Conservation (phyloP, 805 yeast genomes). For the Starmerella apis region DNA sequence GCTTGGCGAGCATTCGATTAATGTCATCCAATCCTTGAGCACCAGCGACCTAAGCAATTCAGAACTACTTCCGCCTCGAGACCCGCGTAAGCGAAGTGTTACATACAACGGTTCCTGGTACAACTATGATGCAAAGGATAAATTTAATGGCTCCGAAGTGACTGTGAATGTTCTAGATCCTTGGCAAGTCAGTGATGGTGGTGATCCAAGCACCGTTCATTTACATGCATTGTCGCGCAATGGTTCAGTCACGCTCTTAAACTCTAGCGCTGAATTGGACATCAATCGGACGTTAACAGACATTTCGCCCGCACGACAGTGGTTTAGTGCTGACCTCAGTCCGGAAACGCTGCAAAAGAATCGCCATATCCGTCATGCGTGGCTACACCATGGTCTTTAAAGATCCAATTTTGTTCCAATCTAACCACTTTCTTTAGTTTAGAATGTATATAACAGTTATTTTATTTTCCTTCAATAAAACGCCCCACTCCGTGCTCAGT, state of each 20-base stretch:
- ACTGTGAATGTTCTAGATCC: slow-evolving; percentile 10
- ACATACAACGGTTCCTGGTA: slow-evolving; percentile 17
- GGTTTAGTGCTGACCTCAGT: not conserved
- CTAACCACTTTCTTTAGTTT: too few species aligned
- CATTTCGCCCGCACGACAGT: not conserved
- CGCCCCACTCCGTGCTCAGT: too few species aligned
- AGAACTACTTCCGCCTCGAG: slow-evolving; percentile 3
- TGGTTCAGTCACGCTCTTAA: slow-evolving; percentile 9
- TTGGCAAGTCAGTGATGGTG: not conserved
- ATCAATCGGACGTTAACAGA: not conserved
- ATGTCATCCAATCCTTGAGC: slow-evolving; percentile 2
- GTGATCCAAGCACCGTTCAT: not conserved
- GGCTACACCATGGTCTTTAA: slow-evolving; percentile 13
- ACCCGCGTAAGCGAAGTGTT: slow-evolving; percentile 4
- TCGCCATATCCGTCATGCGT: slow-evolving; percentile 8
- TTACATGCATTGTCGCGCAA: slow-evolving; percentile 14
- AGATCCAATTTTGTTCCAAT: too few species aligned
- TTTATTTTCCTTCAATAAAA: not conserved
- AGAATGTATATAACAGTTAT: not conserved
- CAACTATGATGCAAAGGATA: not conserved
- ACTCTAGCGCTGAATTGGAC: not conserved
- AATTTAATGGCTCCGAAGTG: slow-evolving; percentile 13
- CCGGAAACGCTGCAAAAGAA: not conserved
- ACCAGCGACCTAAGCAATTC: not conserved
- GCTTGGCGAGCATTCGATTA: slow-evolving; percentile 1